Evolutionary conservation across 78 protist species (phyloP).

Genomic region (Pigoraptor vietnamica): DNA sequence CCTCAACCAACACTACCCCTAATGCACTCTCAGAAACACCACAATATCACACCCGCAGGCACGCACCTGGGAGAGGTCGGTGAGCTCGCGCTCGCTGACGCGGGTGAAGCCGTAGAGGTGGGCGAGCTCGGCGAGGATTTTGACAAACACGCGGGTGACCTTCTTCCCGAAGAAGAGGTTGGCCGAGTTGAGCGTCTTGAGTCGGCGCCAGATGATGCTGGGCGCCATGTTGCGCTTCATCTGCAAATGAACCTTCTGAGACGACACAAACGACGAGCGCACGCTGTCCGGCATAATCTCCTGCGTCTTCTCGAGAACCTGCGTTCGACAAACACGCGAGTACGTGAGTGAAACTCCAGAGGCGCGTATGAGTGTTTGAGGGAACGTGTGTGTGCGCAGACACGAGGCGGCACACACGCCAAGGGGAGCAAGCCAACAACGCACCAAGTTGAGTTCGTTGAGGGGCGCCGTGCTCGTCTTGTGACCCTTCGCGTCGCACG

Average conservation of each 20-base stretch:
- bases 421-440: not conserved
- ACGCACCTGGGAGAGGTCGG: not conserved
- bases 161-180: not conserved
- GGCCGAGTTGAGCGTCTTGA: not conserved
- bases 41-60: too few relatives aligned
- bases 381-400: not conserved
- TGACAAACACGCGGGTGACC: not conserved
- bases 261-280: not conserved
- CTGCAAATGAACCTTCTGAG: not conserved
- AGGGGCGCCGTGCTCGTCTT: not conserved
- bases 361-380: not conserved
- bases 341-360: too few relatives aligned
- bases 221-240: not conserved
- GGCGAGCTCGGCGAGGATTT: not conserved
- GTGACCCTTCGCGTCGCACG: not conserved
- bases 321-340: too few relatives aligned
- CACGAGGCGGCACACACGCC: too few relatives aligned
- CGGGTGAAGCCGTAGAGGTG: not conserved
- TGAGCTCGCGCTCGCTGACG: not conserved
- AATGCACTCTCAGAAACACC: too few relatives aligned
- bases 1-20: too few relatives aligned
- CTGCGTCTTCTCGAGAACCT: not conserved
- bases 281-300: not conserved
- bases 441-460: not conserved
- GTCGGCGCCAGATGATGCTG: not conserved